phyloP scores from a whole-genome alignment of 1,284 basidiomycete genomes.

The Dichomitus squalens region DNA sequence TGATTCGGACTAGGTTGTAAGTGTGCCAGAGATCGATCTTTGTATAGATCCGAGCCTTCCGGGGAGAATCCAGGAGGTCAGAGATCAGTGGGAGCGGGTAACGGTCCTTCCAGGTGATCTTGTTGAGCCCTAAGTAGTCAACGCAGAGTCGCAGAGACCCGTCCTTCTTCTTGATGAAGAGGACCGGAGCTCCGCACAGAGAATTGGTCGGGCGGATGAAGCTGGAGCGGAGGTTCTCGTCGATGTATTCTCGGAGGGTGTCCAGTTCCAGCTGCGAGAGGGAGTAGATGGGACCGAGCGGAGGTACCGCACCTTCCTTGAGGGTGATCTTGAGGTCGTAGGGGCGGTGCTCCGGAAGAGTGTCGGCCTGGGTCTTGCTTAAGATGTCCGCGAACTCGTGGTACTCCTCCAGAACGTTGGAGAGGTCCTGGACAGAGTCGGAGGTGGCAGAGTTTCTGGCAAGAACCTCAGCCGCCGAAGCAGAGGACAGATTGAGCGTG shows the following conservation, averaged over 20 bases:
- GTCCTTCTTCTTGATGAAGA: slow-evolving; percentile 52
- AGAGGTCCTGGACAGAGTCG: slow-evolving; percentile 28
- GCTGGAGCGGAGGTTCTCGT: slow-evolving; percentile 38
- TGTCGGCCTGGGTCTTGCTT: slow-evolving; percentile 8
- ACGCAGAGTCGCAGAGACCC: slow-evolving; percentile 40
- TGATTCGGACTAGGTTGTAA: slow-evolving; percentile 34
- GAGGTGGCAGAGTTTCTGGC: background rate
- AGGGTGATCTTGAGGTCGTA: slow-evolving; percentile 18
- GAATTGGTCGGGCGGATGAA: slow-evolving; percentile 40
- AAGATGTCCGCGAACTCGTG: slow-evolving; percentile 18
- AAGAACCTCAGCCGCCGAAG: background rate
- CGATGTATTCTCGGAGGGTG: slow-evolving; percentile 37
- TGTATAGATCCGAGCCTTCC: slow-evolving; percentile 30
- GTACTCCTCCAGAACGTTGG: slow-evolving; percentile 14
- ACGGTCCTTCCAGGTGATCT: slow-evolving; percentile 38
- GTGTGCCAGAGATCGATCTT: slow-evolving; percentile 35
- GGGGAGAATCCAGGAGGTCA: slow-evolving; percentile 37
- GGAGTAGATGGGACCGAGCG: slow-evolving; percentile 26
- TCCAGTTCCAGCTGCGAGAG: slow-evolving; percentile 30
- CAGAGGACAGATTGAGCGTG: slow-evolving; percentile 2
- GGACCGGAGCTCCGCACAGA: slow-evolving; percentile 40
- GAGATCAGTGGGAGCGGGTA: slow-evolving; percentile 38
- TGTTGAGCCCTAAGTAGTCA: slow-evolving; percentile 47
- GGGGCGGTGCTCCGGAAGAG: slow-evolving; percentile 14
- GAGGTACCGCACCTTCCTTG: slow-evolving; percentile 14